Base-by-base conservation (phyloP, 495 filamentous ascomycete species). In the Xylaria intraflava region DNA sequence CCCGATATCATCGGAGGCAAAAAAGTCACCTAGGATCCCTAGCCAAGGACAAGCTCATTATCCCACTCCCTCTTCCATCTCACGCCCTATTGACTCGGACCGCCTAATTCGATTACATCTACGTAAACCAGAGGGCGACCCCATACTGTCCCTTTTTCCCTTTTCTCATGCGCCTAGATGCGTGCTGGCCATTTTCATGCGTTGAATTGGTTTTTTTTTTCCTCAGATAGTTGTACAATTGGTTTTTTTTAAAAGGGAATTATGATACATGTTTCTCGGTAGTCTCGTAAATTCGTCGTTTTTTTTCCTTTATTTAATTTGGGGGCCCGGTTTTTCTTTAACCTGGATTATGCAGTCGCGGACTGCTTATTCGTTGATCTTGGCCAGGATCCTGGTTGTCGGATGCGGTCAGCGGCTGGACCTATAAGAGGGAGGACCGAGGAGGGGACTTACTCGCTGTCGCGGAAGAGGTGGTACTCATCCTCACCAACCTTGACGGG, bases 401-500 rank as follows among this genome's bases (percentile, higher is more conserved):
- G 7, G 17, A 19, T 8, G n/a, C n/a, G 3, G 51, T 53, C 17
- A 53, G 51, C n/a, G 27, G 11, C 40, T 1, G 17, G 38, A 27
- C 2, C 6, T 36, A 24, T 26, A 23, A 50, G 14, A 19, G 6
- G 47, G 20, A 17, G n/a, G 17, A 23, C 6, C 31, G 6, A 17
- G 14, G 14, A 49, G 17, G 17, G 16, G 47, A 82, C 88, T 67
- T 84, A 96, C 93, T 99, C 93, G 73, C 89, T 85, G 72, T 99
- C 93, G 61, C 92, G 79, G 84, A 94, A 99, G 51, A 99, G 85
- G 55, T 85, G 83, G 75, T 83, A 97, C 78, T 97, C 93, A 57
- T 96, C 89, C 58, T 97, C 91, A 57, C 92, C 92, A 61, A 97
- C 89, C 82, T 96, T 96, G 71, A 99, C 81, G 49, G 94, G 86